Conservation (phyloP, 768 basidiomycete species). For the Crepidotus variabilis region DNA sequence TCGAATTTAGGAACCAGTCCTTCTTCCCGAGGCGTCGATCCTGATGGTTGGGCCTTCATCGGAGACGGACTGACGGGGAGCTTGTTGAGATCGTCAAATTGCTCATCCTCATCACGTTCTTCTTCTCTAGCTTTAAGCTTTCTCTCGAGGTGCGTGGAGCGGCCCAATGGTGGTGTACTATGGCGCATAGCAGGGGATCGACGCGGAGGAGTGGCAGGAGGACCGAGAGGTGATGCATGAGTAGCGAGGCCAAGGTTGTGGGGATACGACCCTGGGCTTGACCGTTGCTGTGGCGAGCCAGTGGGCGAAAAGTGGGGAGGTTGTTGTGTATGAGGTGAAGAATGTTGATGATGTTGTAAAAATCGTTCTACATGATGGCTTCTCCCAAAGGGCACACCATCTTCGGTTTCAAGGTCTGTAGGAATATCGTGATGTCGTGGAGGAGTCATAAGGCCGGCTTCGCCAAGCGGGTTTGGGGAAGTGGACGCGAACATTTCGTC, state of each 20-base stretch:
- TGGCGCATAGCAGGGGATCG: constrained; percentile 25
- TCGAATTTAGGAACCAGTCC: constrained; percentile 30
- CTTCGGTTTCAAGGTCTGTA: constrained; percentile 57
- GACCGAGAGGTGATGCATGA: constrained; percentile 28
- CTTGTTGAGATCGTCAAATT: constrained; percentile 23
- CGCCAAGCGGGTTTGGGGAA: constrained; percentile 19
- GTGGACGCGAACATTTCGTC: constrained; percentile 57
- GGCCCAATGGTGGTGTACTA: constrained; percentile 34
- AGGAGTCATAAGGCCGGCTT: constrained; percentile 31
- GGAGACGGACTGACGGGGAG: constrained; percentile 36
- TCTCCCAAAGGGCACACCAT: constrained; percentile 60
- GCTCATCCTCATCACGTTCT: constrained; percentile 22
- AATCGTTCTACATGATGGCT: constrained; percentile 58
- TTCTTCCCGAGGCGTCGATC: constrained; percentile 15
- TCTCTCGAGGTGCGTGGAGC: constrained; percentile 32
- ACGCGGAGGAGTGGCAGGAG: constrained; percentile 33
- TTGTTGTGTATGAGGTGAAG: constrained; percentile 25
- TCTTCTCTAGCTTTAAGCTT: constrained; percentile 24
- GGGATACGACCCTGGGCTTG: constrained; percentile 18
- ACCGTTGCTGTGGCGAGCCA: constrained; percentile 15
- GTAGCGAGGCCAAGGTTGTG: constrained; percentile 27
- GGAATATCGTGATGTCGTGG: constrained; percentile 43
- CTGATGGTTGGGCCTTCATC: constrained; percentile 22
- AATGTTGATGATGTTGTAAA: constrained; percentile 39
- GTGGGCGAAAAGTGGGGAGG: constrained; percentile 29